These are phyloP conservation scores for Plasmodium reichenowi DNA, from an alignment of 169 alveolate genomes.

Conservation along the genomic window DNA sequence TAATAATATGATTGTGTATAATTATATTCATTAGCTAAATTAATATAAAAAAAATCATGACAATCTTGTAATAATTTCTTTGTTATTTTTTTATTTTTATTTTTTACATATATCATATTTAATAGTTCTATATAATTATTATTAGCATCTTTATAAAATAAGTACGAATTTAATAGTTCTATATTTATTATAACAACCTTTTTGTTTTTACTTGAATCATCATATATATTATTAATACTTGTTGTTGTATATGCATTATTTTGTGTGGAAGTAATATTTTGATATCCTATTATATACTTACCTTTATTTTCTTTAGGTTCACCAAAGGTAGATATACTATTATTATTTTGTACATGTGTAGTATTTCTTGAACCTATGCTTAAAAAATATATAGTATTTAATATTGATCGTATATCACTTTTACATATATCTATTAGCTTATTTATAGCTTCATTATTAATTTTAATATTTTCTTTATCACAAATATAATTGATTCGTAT, in stretches of 20 bases:
- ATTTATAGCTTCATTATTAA: slow-evolving; percentile 77
- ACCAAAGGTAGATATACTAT: no score
- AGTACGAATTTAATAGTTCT: slow-evolving; percentile 19
- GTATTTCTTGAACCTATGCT: slow-evolving; percentile 9
- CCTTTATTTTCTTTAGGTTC: no score
- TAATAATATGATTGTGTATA: slow-evolving; percentile 47
- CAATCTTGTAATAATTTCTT: slow-evolving; percentile 17
- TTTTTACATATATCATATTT: slow-evolving; percentile 59
- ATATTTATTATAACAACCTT: slow-evolving; percentile 1
- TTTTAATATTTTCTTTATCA: slow-evolving; percentile 76
- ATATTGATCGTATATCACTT: slow-evolving; percentile 80
- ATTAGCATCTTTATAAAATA: slow-evolving; percentile 59
- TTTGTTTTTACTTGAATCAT: neutral
- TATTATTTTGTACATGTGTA: slow-evolving; percentile 31
- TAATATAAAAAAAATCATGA: slow-evolving; percentile 26
- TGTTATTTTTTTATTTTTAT: slow-evolving; percentile 33
- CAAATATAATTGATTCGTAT: slow-evolving; percentile 79
- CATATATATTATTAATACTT: neutral
- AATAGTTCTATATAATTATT: slow-evolving; percentile 42
- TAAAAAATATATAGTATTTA: slow-evolving; percentile 67
- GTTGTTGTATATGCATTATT: neutral
- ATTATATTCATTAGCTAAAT: slow-evolving; percentile 40
- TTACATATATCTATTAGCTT: slow-evolving; percentile 80
- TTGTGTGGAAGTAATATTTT: neutral
- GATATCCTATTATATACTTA: no score